Percentiles rank a stretch among this genome's conserved stretches.
These are phyloP conservation scores for Botrytis fragariae DNA, from an alignment of 2,329 filamentous ascomycete species.

Conservation along the genomic window DNA sequence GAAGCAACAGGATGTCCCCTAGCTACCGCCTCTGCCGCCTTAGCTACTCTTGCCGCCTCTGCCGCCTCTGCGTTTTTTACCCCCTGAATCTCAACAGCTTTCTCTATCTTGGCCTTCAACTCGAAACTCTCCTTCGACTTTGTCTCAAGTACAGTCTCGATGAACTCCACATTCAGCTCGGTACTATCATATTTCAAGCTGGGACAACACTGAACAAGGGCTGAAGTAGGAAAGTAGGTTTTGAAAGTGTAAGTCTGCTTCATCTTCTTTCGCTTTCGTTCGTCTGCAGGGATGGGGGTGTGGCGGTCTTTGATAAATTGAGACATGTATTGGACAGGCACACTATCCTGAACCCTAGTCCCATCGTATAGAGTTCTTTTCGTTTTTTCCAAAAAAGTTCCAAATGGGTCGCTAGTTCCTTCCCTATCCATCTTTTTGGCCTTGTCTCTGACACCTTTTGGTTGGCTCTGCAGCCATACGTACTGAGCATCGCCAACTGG, in stretches of 20 bases:
- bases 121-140: background rate
- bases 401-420: too few relatives aligned
- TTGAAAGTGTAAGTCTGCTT: background rate
- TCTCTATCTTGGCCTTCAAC: background rate
- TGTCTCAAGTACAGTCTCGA: background rate
- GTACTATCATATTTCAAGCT: accelerated
- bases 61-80: background rate
- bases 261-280: background rate
- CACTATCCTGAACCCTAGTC: accelerated
- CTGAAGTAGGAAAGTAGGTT: background rate
- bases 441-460: background rate
- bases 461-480: background rate
- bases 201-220: background rate
- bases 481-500: background rate
- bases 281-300: too few relatives aligned
- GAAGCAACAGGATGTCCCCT: background rate
- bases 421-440: accelerated
- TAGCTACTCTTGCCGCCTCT: background rate
- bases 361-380: accelerated
- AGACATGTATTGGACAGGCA: background rate
- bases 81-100: background rate
- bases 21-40: background rate
- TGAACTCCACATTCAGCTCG: background rate
- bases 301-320: background rate
- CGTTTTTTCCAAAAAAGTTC: background rate